phyloP scores from a whole-genome alignment of 2,329 filamentous ascomycete species.

The Neonectria hederae region DNA sequence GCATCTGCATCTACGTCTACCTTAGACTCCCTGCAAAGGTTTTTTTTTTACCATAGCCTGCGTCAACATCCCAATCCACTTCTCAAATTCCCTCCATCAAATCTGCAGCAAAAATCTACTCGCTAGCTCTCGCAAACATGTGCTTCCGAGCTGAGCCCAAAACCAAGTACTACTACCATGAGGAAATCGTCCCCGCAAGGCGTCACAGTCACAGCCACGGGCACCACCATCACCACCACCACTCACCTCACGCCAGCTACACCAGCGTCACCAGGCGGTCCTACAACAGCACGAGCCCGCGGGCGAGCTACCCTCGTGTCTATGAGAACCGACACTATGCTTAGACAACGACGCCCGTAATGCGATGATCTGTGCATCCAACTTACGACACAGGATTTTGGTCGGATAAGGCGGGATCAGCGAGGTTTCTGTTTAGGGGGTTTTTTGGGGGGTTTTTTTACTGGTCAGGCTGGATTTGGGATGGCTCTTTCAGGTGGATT shows the following conservation, averaged over 20 bases:
- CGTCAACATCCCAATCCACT: constrained; percentile 1
- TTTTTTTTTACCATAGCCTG: not conserved
- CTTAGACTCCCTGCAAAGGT: not conserved
- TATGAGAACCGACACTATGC: constrained; percentile 47
- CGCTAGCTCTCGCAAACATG: constrained; percentile 51
- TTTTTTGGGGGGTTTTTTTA: not conserved
- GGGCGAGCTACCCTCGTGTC: constrained; percentile 54
- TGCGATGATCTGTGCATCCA: not conserved
- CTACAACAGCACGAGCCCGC: constrained; percentile 52
- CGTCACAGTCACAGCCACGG: constrained; percentile 49
- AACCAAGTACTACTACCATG: constrained; percentile 64
- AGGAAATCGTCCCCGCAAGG: constrained; percentile 61
- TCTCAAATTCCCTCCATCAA: not conserved
- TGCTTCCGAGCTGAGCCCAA: constrained; percentile 58
- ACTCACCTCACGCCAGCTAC: constrained; percentile 54
- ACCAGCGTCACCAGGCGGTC: constrained; percentile 50
- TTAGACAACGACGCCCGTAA: not conserved
- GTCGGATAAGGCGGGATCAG: not conserved
- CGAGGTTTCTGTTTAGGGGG: not conserved
- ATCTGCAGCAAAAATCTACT: not conserved
- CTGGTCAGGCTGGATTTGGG: not conserved
- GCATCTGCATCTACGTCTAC: not conserved
- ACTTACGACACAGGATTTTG: not conserved
- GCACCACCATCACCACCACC: constrained; percentile 48
- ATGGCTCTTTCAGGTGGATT: not conserved